These are phyloP conservation scores for Fusarium oligoseptatum DNA, from an alignment of 2,329 filamentous ascomycete genomes.

Conservation along the genomic window DNA sequence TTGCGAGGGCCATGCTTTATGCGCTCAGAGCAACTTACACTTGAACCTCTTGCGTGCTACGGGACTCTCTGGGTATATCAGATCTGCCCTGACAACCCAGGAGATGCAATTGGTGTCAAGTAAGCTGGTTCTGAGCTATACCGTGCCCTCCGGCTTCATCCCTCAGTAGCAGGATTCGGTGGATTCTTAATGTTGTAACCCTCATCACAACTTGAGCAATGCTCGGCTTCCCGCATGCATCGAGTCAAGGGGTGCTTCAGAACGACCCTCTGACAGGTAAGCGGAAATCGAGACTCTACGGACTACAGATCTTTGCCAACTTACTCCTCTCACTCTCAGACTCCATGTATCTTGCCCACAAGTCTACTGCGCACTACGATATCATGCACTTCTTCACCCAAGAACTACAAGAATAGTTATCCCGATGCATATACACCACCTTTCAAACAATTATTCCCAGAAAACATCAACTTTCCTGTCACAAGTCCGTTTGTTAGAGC, in stretches of 20 bases:
- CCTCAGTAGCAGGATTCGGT: background rate
- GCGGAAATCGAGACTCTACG: background rate
- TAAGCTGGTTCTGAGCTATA: background rate
- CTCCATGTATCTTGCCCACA: background rate
- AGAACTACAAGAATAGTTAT: background rate
- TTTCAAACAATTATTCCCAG: background rate
- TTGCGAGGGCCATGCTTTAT: slow-evolving; percentile 10
- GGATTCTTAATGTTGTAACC: slow-evolving; percentile 13
- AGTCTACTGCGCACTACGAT: background rate
- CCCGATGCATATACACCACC: background rate
- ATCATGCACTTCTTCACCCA: background rate
- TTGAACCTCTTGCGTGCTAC: background rate
- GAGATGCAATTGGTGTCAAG: background rate
- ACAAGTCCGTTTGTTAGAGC: background rate
- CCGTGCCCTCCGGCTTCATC: background rate
- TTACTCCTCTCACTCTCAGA: background rate
- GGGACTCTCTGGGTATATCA: slow-evolving; percentile 6
- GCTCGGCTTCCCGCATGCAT: slow-evolving; percentile 28
- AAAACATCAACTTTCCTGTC: background rate
- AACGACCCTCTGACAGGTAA: background rate
- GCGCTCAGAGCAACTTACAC: slow-evolving; percentile 5
- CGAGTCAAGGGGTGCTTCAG: slow-evolving; percentile 12
- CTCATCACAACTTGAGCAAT: slow-evolving; percentile 14
- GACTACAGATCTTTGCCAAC: background rate
- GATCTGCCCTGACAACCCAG: slow-evolving; percentile 19